Base-by-base conservation (phyloP, 257 asterid species). In the Catharanthus roseus region DNA sequence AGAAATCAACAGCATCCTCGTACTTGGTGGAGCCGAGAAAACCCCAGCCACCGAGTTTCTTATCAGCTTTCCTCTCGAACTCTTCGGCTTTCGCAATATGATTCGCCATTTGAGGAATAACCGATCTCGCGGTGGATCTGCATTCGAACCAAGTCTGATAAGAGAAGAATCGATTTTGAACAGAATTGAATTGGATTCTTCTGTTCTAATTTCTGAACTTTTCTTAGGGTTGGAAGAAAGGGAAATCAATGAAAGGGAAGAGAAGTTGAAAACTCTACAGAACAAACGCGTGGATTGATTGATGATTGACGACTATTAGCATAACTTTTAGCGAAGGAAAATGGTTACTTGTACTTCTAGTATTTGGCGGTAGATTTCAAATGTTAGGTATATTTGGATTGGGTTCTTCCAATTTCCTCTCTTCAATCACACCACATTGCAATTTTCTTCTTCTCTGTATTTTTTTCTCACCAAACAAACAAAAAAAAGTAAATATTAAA, bases 1-100 rank as follows among this genome's bases (percentile, higher is more conserved):
- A 83, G 31, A 83, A 80, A 69, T 76, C 84, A 71, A 85, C 85
- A 19, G 87, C 85, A 55, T 78, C 87, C 18, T 80, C 87, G 73
- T 78, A 72, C 64, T 81, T n/a, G n/a, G n/a, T 83, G 62, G 80
- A 67, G 44, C 84, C 79, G 47, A 78, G 74, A n/a, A 81, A 58
- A 11, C 82, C 78, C 78, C 85, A 80, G 10, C 85, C 73, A 39
- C 56, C 76, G 63, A 81, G 69, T 61, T 83, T 83, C 69, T 76
- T 83, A 69, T 78, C 85, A 9, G 87, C 87, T 74, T 73, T 83
- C 65, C 70, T 77, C 85, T 80, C 85, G 55, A 80, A 78, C 64
- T 80, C 83, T 60, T 75, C 81, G 29, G 76, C 87, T 70, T 70
- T 83, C 0, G 71, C 70, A 10, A 80, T 26, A 42, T 74, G 84